Evolutionary conservation across 208 protist species (phyloP).

Genomic region (Acanthamoeba sp.): DNA sequence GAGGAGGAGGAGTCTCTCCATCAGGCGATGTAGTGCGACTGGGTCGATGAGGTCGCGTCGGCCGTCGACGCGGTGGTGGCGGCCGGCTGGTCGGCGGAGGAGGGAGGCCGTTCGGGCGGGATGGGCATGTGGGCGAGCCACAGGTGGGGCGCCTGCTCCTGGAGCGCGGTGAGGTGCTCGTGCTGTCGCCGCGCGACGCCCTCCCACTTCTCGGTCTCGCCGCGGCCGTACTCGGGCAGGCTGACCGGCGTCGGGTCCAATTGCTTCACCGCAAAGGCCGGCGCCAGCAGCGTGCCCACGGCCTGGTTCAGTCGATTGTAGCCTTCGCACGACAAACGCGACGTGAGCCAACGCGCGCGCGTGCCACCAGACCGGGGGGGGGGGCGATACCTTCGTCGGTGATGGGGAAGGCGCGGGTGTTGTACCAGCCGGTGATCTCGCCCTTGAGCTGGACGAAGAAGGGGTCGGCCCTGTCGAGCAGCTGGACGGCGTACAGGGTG

Average conservation of each 20-base stretch:
- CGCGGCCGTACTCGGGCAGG: conserved; percentile 35
- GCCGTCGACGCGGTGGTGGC: background rate
- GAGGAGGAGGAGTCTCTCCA: too few species aligned
- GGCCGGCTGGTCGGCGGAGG: background rate
- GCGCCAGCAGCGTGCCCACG: conserved; percentile 4
- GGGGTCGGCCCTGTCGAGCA: background rate
- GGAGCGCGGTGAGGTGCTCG: conserved; percentile 52
- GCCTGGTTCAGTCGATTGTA: conserved; percentile 26
- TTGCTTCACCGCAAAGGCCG: conserved; percentile 27
- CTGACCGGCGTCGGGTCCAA: background rate
- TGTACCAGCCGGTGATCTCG: background rate
- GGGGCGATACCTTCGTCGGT: background rate
- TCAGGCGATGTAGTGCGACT: background rate
- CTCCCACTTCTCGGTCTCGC: conserved; percentile 61
- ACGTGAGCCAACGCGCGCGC: background rate
- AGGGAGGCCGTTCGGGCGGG: background rate
- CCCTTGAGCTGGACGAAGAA: conserved; percentile 35
- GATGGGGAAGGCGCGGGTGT: background rate
- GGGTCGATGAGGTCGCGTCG: background rate
- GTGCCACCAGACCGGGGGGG: too few species aligned
- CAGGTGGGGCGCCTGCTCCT: conserved; percentile 18
- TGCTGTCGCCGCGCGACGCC: conserved; percentile 17
- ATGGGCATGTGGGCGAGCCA: conserved; percentile 48
- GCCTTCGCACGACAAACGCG: background rate
- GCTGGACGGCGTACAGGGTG: background rate